These are phyloP conservation scores for Pseudocohnilembus persalinus DNA, from an alignment of 169 alveolate genomes.

Conservation along the genomic window DNA sequence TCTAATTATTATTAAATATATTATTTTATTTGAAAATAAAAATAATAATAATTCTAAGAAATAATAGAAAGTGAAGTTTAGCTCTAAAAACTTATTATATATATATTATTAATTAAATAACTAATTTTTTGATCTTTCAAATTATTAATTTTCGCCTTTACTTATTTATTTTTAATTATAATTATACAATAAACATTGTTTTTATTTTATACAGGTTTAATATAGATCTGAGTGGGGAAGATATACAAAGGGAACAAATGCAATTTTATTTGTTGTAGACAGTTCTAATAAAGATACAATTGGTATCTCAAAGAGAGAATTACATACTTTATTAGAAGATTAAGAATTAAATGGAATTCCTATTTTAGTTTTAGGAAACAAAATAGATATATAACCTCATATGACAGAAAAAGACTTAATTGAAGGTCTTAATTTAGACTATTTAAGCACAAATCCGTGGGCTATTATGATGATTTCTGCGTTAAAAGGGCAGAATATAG, in stretches of 20 bases:
- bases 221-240: conserved; percentile 77
- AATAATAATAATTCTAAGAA: too few relatives aligned
- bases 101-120: too few relatives aligned
- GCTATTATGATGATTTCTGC: conserved; percentile 69
- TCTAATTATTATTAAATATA: too few relatives aligned
- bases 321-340: conserved; percentile 66
- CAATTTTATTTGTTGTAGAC: conserved; percentile 70
- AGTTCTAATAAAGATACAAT: conserved; percentile 56
- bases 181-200: too few relatives aligned
- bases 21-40: too few relatives aligned
- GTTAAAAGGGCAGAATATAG: conserved; percentile 64
- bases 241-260: conserved; percentile 71
- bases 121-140: too few relatives aligned
- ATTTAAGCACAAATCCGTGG: conserved; percentile 69
- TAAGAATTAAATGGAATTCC: conserved; percentile 65
- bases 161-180: too few relatives aligned
- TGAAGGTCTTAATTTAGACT: conserved; percentile 74
- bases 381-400: conserved; percentile 75
- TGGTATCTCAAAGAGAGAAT: conserved; percentile 66
- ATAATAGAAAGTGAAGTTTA: too few relatives aligned
- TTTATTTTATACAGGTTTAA: too few relatives aligned
- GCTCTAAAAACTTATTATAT: too few relatives aligned
- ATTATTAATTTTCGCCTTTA: too few relatives aligned
- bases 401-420: conserved; percentile 63
- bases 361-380: conserved; percentile 65